Evolutionary conservation across 495 filamentous ascomycete species (phyloP), one percentile per base, ranked within the genome.

Genomic region (Viridothelium virens): DNA sequence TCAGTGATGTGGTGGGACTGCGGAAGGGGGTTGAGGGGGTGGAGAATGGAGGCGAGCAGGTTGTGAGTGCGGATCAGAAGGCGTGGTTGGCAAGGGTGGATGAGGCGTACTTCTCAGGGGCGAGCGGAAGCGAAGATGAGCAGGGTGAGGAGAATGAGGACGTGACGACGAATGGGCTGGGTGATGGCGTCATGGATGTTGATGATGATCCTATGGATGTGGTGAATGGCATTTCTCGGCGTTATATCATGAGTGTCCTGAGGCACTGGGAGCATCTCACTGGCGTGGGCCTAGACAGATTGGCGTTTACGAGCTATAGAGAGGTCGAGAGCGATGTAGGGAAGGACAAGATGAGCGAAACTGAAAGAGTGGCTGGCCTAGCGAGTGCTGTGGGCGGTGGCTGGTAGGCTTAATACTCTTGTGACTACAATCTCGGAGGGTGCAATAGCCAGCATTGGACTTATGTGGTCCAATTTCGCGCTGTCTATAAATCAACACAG

Each of bases 281-380:
- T 67, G 83, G 84, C 31, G 85, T 93, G 65, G 80, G 82, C 14
- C 77, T 90, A 68, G 86, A 88, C 25, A 91, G 84, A 69, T 76
- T 98, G 70, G 84, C 86, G 31, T 90, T 86, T 72, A 98, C 94
- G 47, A 92, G 84, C 41, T 97, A 92, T 75, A 85, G 94, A 61
- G 86, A 89, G 76, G 93, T 98, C 2, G 88, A 96, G 70, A 96
- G 96, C 75, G 92, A 97, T 77, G 90, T 98, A 11, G 93, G 93
- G 50, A 95, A 94, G 76, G 85, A 56, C 81, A 86, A 70, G 71
- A 70, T 75, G 14, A 83, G 77, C 64, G 88, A 89, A 74, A 89
- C 90, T n/a, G 86, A 91, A 66, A 84, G 88, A 64, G 92, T 94
- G 18, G 87, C 91, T 59, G 91, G 95, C 72, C 80, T 98, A 71